Conservation (phyloP, 2,329 filamentous ascomycete species). For the Exophiala alcalophila region DNA sequence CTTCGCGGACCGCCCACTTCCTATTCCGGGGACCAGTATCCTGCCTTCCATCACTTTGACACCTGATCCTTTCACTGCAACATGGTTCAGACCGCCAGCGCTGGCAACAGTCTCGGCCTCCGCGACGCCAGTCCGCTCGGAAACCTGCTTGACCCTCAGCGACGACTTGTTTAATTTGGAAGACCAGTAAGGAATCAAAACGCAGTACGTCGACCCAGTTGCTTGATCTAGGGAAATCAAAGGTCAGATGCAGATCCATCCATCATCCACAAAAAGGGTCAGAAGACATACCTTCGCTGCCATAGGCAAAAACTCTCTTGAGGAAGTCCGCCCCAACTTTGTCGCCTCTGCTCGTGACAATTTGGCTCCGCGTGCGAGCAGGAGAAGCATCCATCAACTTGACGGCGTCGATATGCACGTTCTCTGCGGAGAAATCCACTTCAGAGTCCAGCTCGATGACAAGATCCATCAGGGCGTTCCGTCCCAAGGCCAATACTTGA, state of each 20-base stretch:
- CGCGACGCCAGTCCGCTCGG: constrained; percentile 2
- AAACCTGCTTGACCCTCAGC: constrained; percentile 7
- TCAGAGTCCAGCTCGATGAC: constrained; percentile 5
- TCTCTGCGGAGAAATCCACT: constrained; percentile 7
- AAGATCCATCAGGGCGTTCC: constrained; percentile 12
- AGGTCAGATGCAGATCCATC: too few species aligned
- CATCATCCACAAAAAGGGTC: too few species aligned
- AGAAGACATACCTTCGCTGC: constrained; percentile 11
- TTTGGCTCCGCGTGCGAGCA: constrained; percentile 4
- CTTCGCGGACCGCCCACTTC: too few species aligned
- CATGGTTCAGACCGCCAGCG: neutral
- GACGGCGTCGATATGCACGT: constrained; percentile 9
- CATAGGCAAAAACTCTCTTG: constrained; percentile 12
- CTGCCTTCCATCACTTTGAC: constrained; percentile 5
- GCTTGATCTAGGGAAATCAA: constrained; percentile 7
- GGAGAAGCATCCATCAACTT: constrained; percentile 7
- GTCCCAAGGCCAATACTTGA: constrained; percentile 4
- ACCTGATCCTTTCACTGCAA: constrained; percentile 3
- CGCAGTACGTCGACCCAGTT: constrained; percentile 11
- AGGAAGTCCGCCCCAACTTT: constrained; percentile 6
- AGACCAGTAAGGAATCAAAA: constrained; percentile 12
- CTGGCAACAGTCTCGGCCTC: neutral
- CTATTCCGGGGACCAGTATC: constrained; percentile 11
- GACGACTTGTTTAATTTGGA: constrained; percentile 4
- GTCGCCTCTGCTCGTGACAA: constrained; percentile 7